Evolutionary conservation across 345 rosid genomes (phyloP), one percentile per base, ranked within the genome.

Genomic region (Noccaea caerulescens): DNA sequence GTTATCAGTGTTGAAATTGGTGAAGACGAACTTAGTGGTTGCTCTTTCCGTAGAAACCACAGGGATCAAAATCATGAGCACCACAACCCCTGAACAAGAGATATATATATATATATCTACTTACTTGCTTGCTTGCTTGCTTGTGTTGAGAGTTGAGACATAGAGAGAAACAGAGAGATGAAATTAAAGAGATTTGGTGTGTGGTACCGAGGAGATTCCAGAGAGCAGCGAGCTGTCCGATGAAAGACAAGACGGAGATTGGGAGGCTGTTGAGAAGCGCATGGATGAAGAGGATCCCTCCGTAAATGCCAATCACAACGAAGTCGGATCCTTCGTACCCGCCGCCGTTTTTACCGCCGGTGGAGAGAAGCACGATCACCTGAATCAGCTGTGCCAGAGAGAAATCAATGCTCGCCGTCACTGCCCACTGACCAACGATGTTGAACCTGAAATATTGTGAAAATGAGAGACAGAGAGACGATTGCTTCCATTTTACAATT

Each of bases 361-460:
- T 91, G 78, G 93, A 84, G 33, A 94, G 97, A 55, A 91, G 97
- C 46, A 89, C 81, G n/a, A 79, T 79, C 18, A 75, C 82, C 30
- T 79, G 82, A 54, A 79, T 79, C 73, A 79, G 69, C 73, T 79
- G 79, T 3, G 79, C 82, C 3, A 79, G 66, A 6, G 82, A 79
- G 66, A 79, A 79, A 14, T 79, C 79, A 30, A 79, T 39, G 47
- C 82, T 79, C 33, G 82, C 71, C 20, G 82, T 79, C 44, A 74
- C 76, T 16, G 97, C 98, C 97, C 96, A 93, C 98, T 92, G 97
- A 72, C 99, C 97, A 59, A 93, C 95, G 60, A 93, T 91, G 82
- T 91, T 93, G 83, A 89, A 93, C 99, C 98, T 91, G 96, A 82
- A 83, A 63, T 20, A 62, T 66, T 44, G 5, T 56, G 33, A 67